phyloP scores from a whole-genome alignment of 306 rosid species.

The Cercis canadensis region DNA sequence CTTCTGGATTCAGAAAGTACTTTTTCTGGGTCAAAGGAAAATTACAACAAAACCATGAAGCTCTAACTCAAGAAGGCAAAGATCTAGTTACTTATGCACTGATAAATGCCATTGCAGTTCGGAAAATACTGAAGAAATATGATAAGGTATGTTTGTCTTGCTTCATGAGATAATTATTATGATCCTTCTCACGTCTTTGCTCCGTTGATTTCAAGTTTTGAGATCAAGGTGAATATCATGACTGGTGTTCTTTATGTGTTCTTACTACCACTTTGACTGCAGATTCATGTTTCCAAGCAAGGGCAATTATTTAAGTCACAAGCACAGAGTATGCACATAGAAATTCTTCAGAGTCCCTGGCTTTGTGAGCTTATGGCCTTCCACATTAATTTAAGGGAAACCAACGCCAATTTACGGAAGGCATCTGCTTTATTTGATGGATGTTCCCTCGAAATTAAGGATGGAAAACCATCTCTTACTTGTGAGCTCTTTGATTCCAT shows the following conservation, averaged over 20 bases:
- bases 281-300: slow-evolving; percentile 95
- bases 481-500: slow-evolving; percentile 83
- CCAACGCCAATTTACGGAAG: slow-evolving; percentile 47
- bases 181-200: neutral
- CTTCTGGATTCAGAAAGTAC: slow-evolving; percentile 87
- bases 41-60: slow-evolving; percentile 46
- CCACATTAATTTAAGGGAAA: slow-evolving; percentile 84
- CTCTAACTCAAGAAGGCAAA: slow-evolving; percentile 75
- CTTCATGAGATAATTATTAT: slow-evolving; percentile 1
- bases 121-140: slow-evolving; percentile 89
- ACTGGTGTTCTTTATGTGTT: neutral
- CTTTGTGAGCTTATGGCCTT: slow-evolving; percentile 94
- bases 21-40: slow-evolving; percentile 73
- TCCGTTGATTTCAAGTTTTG: slow-evolving; percentile 5
- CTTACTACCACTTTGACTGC: slow-evolving; percentile 29
- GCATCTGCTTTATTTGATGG: slow-evolving; percentile 64
- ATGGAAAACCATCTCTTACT: slow-evolving; percentile 83
- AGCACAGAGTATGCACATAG: slow-evolving; percentile 80
- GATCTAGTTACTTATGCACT: slow-evolving; percentile 90
- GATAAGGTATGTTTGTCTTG: slow-evolving; percentile 66
- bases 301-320: slow-evolving; percentile 89
- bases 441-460: slow-evolving; percentile 64
- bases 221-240: slow-evolving; percentile 18
- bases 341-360: slow-evolving; percentile 97
- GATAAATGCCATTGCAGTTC: slow-evolving; percentile 78